Evolutionary conservation across 768 basidiomycete genomes (phyloP), one percentile per base, ranked within the genome.

Genomic region (Plicaturopsis crispa): DNA sequence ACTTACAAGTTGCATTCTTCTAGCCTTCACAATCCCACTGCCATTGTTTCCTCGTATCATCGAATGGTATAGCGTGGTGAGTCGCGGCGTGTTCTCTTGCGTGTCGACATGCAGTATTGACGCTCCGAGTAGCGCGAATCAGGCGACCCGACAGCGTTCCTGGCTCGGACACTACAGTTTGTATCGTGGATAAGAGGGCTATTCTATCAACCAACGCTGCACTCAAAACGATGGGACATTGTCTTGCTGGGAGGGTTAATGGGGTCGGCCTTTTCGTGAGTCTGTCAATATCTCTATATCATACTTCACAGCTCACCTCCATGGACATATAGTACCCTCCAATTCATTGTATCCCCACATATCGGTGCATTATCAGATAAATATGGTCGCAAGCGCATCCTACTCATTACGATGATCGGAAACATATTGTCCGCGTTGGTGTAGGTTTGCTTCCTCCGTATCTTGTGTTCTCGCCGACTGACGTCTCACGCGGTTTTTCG

Each of bases 31-130:
- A 17, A 86, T 94, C 33, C 92, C 91, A 7, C 70, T 97, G n/a
- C 94, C 94, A 16, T 75, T 97, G 21, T 97, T 97, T 60, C 94
- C 94, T n/a, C 78, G 93, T n/a, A 69, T 98, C 35, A 92, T 96
- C 31, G 83, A 93, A 62, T 91, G 85, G 85, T 93, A 91, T 55
- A 81, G 80, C 1, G 59, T 77, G 54, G 86, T 84, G 47, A 50
- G 75, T 58, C 30, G 20, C 17, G 14, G 28, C 32, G 34, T 36
- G 43, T 46, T 4, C 16, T 17, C 22, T 18, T 33, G n/a, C 41
- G 42, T 35, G 33, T 22, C 36, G 19, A 30, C 20, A 13, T 30
- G n/a, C n/a, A n/a, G n/a, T n/a, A n/a, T n/a, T n/a, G n/a, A n/a
- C n/a, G n/a, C n/a, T n/a, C n/a, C n/a, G n/a, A n/a, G 21, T 51